phyloP scores from a whole-genome alignment of 2,329 filamentous ascomycete genomes.

The Exophiala spinifera region DNA sequence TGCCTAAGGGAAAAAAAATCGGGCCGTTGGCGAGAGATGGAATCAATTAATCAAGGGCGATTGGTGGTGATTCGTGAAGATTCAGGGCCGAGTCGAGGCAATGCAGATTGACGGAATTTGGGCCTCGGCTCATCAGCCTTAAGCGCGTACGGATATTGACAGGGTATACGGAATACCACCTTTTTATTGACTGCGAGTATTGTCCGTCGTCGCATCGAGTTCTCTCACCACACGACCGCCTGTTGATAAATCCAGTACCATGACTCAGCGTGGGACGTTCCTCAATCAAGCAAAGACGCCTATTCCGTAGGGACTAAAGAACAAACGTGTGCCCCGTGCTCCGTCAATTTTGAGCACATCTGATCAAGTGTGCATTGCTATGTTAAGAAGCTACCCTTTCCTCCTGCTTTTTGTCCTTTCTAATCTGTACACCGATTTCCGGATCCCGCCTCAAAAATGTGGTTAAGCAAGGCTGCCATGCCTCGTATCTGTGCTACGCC shows the following conservation, averaged over 20 bases:
- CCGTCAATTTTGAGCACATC: conserved; percentile 4
- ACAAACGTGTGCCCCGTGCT: conserved; percentile 5
- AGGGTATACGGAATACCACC: too few relatives aligned
- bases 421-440: not conserved
- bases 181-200: too few relatives aligned
- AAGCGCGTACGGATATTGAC: not conserved
- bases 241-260: too few relatives aligned
- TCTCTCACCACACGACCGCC: too few relatives aligned
- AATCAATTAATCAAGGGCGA: not conserved
- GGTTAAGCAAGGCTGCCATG: conserved; percentile 3
- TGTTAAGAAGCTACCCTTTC: not conserved
- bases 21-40: not conserved
- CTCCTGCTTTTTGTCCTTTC: not conserved
- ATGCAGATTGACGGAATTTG: not conserved
- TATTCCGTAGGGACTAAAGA: too few relatives aligned
- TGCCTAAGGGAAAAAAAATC: not conserved
- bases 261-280: not conserved
- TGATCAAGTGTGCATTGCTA: conserved; percentile 2
- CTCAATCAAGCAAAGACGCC: not conserved
- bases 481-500: conserved; percentile 6
- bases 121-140: conserved; percentile 2
- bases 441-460: not conserved
- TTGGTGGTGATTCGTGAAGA: conserved; percentile 1
- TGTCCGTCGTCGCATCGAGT: too few relatives aligned
- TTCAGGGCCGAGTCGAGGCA: not conserved